phyloP scores from a whole-genome alignment of 257 asterid genomes.

The Gentiana macrophylla region DNA sequence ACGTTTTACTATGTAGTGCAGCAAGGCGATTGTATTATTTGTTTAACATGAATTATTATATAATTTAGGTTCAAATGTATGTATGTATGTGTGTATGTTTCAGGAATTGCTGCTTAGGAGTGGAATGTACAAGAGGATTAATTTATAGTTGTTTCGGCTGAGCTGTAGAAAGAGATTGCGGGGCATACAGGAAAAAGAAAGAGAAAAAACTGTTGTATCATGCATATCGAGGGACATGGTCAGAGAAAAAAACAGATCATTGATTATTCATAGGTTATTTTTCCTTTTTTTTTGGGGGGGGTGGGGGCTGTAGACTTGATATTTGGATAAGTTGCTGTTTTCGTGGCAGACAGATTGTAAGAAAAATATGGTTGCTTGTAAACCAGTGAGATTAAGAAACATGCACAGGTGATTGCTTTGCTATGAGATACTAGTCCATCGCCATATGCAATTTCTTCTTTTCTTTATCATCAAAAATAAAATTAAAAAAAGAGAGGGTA shows the following conservation, averaged over 20 bases:
- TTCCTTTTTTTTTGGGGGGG: slow-evolving; percentile 11
- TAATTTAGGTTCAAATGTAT: too few species aligned
- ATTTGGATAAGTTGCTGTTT: not conserved
- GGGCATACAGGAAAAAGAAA: slow-evolving; percentile 14
- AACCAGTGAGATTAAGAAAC: too few species aligned
- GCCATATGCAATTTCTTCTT: too few species aligned
- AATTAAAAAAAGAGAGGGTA: too few species aligned
- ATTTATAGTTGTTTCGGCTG: slow-evolving; percentile 27
- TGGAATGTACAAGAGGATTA: slow-evolving; percentile 20
- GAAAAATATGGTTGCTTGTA: slow-evolving; percentile 6
- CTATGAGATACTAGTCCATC: too few species aligned
- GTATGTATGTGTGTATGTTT: slow-evolving; percentile 2
- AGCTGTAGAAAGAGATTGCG: slow-evolving; percentile 38
- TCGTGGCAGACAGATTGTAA: slow-evolving; percentile 7
- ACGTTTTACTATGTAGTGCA: too few species aligned
- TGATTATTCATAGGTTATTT: slow-evolving; percentile 6
- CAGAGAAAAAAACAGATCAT: slow-evolving; percentile 10
- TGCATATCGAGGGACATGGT: slow-evolving; percentile 19
- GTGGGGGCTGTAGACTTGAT: not conserved
- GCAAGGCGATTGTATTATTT: too few species aligned
- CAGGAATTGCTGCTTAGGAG: slow-evolving; percentile 71
- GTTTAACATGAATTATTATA: too few species aligned
- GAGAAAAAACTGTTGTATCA: slow-evolving; percentile 15
- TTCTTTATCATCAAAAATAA: too few species aligned
- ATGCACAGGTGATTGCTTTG: too few species aligned